Base-by-base conservation (phyloP, 306 rosid species). In the Cucumis melo region DNA sequence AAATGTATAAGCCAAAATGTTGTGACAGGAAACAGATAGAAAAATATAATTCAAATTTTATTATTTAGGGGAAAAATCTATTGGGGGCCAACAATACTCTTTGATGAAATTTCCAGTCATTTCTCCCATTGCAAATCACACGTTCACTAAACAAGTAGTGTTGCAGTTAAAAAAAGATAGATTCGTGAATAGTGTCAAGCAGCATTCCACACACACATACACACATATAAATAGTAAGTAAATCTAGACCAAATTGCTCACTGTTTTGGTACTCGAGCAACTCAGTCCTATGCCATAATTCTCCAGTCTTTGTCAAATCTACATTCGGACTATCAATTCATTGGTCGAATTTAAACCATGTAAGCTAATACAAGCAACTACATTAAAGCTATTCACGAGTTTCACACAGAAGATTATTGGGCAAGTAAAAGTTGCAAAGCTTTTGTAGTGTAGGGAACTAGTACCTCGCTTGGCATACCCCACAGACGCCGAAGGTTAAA, bases 381-480 rank as follows among this genome's bases (percentile, higher is more conserved):
- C 16, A 72, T 29, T 72, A 72, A 75, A 44, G 38, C 68, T 56
- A 14, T 38, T 56, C 55, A 44, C 39, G 12, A 36, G 46, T 53
- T 56, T 51, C 44, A 53, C 77, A 62, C 79, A 34, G 2, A 51
- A 38, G 12, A 27, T 63, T 54, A 66, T 71, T 72, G 24, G 60
- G 44, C 24, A 71, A 68, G 56, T 14, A 73, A 42, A n/a, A 73
- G 42, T 51, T 51, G 77, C 19, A 73, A 72, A 58, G 62, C 36
- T 78, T 67, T 42, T 60, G 80, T 51, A 29, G 60, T 60, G 80
- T 51, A 29, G 44, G 42, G 82, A 81, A 80, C 57, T 61, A 85
- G 73, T 68, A 91, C 98, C 96, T 91, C 86, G 64, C 77, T 48
- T 41, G 98, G 98, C 42, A 55, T 81, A 70, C 97, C 98, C 96